Evolutionary conservation across 495 filamentous ascomycete genomes (phyloP).

Genomic region (Hyaloscypha hepaticicola): DNA sequence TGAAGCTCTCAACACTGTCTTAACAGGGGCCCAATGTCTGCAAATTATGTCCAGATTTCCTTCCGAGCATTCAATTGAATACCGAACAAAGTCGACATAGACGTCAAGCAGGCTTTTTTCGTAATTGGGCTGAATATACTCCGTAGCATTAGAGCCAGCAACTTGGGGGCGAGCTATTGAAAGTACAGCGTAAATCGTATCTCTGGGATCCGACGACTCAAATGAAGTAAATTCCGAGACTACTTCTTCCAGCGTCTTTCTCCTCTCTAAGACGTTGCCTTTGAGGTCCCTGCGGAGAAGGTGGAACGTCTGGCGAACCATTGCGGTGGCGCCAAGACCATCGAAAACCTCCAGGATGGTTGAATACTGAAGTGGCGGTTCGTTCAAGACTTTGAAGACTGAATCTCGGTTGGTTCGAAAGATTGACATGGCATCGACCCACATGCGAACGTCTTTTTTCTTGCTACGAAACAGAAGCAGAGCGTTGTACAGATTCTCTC

Average conservation of each 20-base stretch:
- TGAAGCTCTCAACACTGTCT: background rate
- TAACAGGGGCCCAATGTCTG: background rate
- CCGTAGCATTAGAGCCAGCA: background rate
- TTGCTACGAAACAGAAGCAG: background rate
- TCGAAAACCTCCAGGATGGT: background rate
- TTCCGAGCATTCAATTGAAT: background rate
- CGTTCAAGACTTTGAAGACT: background rate
- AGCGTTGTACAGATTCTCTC: background rate
- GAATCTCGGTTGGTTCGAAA: background rate
- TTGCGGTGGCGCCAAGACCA: background rate
- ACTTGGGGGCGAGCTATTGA: background rate
- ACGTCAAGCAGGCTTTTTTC: background rate
- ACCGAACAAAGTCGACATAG: background rate
- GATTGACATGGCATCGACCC: background rate
- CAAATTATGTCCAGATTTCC: background rate
- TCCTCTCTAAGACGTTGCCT: background rate
- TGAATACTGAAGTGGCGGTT: background rate
- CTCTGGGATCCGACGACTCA: background rate
- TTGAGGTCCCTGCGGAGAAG: background rate
- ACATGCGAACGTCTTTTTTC: background rate
- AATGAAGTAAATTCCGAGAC: background rate
- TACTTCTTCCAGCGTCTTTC: background rate
- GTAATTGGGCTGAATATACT: background rate
- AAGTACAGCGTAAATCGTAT: background rate
- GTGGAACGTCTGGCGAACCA: background rate